Percentiles rank a stretch among this genome's conserved stretches.
Evolutionary conservation across 768 basidiomycete species (phyloP).

Genomic region (Mycena kentingensis): DNA sequence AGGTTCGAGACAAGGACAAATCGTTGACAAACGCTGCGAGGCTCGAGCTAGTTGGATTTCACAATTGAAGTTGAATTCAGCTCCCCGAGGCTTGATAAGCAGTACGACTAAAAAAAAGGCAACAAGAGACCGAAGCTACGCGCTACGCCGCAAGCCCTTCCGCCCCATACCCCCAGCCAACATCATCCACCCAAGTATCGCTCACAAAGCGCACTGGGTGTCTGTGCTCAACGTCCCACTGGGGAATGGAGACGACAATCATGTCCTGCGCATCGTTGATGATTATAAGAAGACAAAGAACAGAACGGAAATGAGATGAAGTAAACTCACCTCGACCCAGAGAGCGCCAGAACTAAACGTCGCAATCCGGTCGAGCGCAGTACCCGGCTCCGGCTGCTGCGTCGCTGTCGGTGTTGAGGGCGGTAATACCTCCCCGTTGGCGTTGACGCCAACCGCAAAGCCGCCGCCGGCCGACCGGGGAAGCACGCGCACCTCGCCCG

Average conservation of each 20-base stretch:
- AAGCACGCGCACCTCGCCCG: not conserved
- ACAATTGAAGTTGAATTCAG: no score
- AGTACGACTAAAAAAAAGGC: no score
- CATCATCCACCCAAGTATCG: conserved; percentile 12
- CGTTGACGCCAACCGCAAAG: not conserved
- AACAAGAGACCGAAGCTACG: no score
- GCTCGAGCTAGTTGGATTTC: no score
- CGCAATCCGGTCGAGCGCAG: not conserved
- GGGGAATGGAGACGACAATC: conserved; percentile 14
- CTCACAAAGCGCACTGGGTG: conserved; percentile 9
- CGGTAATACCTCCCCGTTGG: no score
- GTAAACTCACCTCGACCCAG: conserved; percentile 4
- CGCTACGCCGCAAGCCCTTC: no score
- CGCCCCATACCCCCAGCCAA: conserved; percentile 4
- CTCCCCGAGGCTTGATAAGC: no score
- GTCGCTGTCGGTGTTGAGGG: no score
- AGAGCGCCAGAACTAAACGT: conserved; percentile 7
- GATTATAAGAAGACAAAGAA: not conserved
- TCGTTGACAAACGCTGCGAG: no score
- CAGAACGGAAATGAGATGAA: no score
- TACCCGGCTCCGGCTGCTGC: no score
- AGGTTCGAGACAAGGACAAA: no score
- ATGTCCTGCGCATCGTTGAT: conserved; percentile 2
- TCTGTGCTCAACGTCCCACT: conserved; percentile 10
- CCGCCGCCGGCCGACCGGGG: not conserved